Conservation (phyloP, 73 alveolate genomes). For the Paraurostyla sp. region DNA sequence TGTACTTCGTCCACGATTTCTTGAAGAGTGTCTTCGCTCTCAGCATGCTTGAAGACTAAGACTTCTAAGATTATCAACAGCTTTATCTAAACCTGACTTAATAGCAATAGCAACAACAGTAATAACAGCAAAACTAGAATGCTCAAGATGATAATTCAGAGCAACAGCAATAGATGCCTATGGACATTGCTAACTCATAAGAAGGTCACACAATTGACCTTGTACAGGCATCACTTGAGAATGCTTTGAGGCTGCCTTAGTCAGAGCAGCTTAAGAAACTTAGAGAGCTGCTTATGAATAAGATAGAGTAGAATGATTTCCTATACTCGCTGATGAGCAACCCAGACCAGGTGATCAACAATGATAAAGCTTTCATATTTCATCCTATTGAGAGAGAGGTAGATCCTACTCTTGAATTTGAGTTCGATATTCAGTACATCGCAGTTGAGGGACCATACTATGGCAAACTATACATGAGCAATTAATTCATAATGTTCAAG, state of each 20-base stretch:
- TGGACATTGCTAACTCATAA: too few species aligned
- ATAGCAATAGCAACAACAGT: background rate
- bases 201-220: too few species aligned
- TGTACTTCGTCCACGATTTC: conserved; percentile 38
- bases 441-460: conserved; percentile 54
- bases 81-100: background rate
- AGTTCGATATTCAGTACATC: conserved; percentile 14
- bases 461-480: conserved; percentile 39
- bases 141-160: background rate
- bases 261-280: conserved; percentile 14
- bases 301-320: conserved; percentile 39
- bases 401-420: background rate
- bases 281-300: conserved; percentile 36
- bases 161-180: background rate
- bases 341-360: background rate
- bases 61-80: conserved; percentile 15
- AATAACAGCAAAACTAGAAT: background rate
- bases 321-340: conserved; percentile 5
- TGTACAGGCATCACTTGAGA: too few species aligned
- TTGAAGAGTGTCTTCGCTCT: conserved; percentile 50
- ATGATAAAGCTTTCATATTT: background rate
- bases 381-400: background rate
- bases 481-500: conserved; percentile 31
- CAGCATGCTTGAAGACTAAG: conserved; percentile 16
- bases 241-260: background rate